phyloP scores from a whole-genome alignment of 2,329 filamentous ascomycete species.

The Colletotrichum sp. region DNA sequence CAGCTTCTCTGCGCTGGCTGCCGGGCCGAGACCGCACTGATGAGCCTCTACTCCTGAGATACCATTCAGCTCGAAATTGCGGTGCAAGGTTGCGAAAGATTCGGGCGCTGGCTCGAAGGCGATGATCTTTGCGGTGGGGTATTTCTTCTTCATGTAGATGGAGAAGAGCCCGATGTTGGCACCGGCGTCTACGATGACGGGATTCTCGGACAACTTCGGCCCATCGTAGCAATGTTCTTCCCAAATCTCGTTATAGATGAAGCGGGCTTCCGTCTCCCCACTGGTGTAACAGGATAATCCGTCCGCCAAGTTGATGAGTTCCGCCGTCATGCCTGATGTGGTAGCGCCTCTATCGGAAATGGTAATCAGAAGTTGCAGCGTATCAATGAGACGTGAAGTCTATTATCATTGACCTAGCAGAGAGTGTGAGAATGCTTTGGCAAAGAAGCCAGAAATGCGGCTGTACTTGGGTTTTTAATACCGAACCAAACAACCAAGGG shows the following conservation, averaged over 20 bases:
- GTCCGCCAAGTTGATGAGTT: background rate
- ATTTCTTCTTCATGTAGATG: slow-evolving; percentile 28
- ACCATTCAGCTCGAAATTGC: slow-evolving; percentile 24
- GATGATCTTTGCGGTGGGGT: slow-evolving; percentile 26
- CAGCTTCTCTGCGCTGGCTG: background rate
- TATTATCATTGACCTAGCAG: background rate
- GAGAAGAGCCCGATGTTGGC: slow-evolving; percentile 31
- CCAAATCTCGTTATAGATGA: slow-evolving; percentile 28
- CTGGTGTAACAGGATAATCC: slow-evolving; percentile 22
- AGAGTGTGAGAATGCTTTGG: background rate
- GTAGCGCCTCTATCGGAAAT: background rate
- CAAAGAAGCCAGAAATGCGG: background rate
- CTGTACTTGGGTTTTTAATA: background rate
- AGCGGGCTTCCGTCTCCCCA: slow-evolving; percentile 20
- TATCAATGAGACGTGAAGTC: background rate
- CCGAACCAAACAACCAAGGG: background rate
- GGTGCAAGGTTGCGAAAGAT: slow-evolving; percentile 19
- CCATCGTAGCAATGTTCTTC: slow-evolving; percentile 26
- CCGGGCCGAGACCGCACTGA: slow-evolving; percentile 17
- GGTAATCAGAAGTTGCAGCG: background rate
- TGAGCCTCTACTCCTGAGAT: slow-evolving; percentile 8
- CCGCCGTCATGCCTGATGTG: background rate
- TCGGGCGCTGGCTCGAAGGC: slow-evolving; percentile 30
- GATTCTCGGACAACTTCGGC: slow-evolving; percentile 2
- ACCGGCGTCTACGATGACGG: slow-evolving; percentile 28